Base-by-base conservation (phyloP, 768 basidiomycete species). In the Kondoa subrosea region DNA sequence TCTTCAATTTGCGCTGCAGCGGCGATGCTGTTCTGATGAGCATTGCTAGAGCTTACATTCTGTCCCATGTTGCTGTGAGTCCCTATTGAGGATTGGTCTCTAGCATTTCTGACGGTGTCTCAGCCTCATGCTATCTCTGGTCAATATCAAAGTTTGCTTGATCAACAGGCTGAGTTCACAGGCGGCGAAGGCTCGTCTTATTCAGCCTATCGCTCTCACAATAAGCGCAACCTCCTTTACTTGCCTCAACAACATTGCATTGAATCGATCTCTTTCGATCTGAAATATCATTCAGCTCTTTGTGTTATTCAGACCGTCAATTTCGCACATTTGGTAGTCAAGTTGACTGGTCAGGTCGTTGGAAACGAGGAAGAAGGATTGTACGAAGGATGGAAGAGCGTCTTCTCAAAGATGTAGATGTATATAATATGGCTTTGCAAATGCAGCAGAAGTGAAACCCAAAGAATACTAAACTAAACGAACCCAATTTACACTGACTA, bases 31-130 rank as follows among this genome's bases (percentile, higher is more conserved):
- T n/a, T n/a, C n/a, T n/a, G 61, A 32, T 31, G 27, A 16, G 17
- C 14, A 32, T 31, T 63, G 61, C 61, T 63, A 27, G 15, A 32
- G 61, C 61, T 32, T 63, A 63, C 61, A 63, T 63, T n/a, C n/a
- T 63, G 58, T 60, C 58, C 8, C 58, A 31, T 60, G 40, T 50
- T 50, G 40, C 40, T 50, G 40, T 50, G 21, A 50, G 40, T 21
- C 15, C 15, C 15, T 56, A 25, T 56, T 56, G 16, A 15, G 16
- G 25, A 56, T 25, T 25, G 56, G 16, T 56, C 16, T 25, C 15
- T 56, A 25, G 25, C 56, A 25, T 25, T 56, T 25, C 25, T 14
- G 3, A 3, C 27, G 34, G 17, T 27, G 27, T 17, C 61, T 4
- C 61, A 50, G 40, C 40, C 61, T 4, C 16, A 33, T 32, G 61